Conservation (phyloP, 208 protist species). For the Wallacemonas sp. region DNA sequence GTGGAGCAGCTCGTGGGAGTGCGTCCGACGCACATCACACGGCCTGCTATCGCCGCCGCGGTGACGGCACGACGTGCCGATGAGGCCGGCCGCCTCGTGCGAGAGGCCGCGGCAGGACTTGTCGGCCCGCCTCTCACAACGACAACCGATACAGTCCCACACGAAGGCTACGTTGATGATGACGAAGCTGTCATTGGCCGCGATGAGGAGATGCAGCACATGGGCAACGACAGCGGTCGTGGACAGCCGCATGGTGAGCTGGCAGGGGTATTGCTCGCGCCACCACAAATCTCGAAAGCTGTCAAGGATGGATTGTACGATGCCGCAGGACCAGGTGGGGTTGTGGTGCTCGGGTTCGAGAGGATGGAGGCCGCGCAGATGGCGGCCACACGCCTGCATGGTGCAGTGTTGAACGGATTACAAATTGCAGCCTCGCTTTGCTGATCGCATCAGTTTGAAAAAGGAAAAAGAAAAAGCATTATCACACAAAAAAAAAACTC, state of each 20-base stretch:
- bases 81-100: neutral
- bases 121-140: neutral
- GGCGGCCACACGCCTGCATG: conserved; percentile 53
- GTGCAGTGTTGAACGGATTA: conserved; percentile 68
- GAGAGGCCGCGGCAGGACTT: neutral
- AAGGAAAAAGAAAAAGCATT: conserved; percentile 3
- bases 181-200: no score
- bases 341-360: conserved; percentile 64
- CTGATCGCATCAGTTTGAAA: neutral
- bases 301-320: conserved; percentile 42
- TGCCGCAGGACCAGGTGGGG: conserved; percentile 52
- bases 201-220: no score
- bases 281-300: neutral
- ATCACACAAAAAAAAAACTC: neutral
- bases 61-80: neutral
- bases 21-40: conserved; percentile 44
- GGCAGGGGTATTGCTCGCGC: neutral
- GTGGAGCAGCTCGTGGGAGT: conserved; percentile 56
- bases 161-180: conserved; percentile 2
- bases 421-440: conserved; percentile 55
- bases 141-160: neutral
- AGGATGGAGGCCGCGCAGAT: conserved; percentile 28
- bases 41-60: conserved; percentile 37
- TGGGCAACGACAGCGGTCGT: no score
- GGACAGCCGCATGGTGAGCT: neutral